phyloP scores from a whole-genome alignment of 768 basidiomycete species.

The Mycena galopus region DNA sequence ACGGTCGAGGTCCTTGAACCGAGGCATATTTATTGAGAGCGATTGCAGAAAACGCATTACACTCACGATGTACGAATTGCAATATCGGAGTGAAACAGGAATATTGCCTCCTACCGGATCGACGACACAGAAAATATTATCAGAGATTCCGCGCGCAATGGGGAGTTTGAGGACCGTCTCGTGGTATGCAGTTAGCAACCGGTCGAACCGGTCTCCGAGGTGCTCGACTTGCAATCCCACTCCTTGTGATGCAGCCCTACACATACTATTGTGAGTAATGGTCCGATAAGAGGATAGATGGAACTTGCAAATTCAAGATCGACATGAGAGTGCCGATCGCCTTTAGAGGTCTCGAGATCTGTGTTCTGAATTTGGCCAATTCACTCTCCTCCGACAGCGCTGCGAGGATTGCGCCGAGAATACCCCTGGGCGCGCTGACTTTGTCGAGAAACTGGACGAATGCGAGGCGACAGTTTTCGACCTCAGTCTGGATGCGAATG shows the following conservation, averaged over 20 bases:
- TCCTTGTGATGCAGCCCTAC: not conserved
- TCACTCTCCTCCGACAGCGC: not conserved
- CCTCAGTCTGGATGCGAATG: not conserved
- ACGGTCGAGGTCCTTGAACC: not conserved
- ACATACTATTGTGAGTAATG: not conserved
- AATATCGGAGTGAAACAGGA: not conserved
- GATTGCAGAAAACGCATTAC: not conserved
- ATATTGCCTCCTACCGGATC: slow-evolving; percentile 6
- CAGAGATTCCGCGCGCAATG: not conserved
- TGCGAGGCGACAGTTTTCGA: not conserved
- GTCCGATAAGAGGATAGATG: too few relatives aligned
- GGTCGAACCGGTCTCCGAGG: not conserved
- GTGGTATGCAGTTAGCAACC: not conserved
- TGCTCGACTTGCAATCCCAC: too few relatives aligned
- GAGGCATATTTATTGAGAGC: not conserved
- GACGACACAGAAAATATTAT: not conserved
- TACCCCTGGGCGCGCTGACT: not conserved
- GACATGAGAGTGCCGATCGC: not conserved
- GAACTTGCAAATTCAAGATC: not conserved
- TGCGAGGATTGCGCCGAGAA: not conserved
- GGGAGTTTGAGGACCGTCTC: not conserved
- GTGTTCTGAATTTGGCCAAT: not conserved
- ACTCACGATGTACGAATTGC: not conserved
- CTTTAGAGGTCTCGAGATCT: not conserved
- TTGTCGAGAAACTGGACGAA: not conserved